These are phyloP conservation scores for Sarcocystis neurona DNA, from an alignment of 169 alveolate genomes.

Conservation along the genomic window DNA sequence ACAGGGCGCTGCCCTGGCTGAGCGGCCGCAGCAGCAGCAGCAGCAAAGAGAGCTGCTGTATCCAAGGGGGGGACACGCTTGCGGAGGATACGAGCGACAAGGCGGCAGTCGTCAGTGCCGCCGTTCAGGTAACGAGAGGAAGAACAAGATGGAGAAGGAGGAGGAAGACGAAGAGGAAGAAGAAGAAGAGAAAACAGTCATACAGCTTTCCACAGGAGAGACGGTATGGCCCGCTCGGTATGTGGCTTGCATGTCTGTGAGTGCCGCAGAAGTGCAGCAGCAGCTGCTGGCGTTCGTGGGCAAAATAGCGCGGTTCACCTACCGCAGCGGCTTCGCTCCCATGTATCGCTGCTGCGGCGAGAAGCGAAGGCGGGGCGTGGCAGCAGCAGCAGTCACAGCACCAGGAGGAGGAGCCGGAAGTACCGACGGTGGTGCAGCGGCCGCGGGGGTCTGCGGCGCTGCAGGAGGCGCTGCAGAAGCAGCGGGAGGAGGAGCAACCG, in stretches of 20 bases:
- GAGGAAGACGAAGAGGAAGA: not conserved
- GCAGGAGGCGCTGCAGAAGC: no score
- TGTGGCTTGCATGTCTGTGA: conserved; percentile 17
- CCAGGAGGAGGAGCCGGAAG: not conserved
- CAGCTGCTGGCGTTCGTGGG: not conserved
- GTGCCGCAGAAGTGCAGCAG: conserved; percentile 34
- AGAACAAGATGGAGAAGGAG: not conserved
- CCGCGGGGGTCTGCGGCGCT: not conserved
- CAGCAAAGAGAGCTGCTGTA: no score
- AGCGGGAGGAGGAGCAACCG: not conserved
- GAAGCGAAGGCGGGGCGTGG: not conserved
- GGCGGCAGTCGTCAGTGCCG: no score
- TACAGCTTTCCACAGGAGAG: not conserved
- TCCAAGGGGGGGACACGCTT: not conserved
- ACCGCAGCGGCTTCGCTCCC: conserved; percentile 48
- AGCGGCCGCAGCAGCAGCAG: no score
- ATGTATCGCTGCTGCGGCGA: conserved; percentile 53
- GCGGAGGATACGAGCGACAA: no score
- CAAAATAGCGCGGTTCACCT: conserved; percentile 30
- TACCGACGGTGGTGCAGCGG: not conserved
- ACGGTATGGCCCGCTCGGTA: conserved; percentile 11
- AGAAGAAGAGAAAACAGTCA: not conserved
- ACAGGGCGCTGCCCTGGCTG: no score
- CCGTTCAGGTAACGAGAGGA: no score
- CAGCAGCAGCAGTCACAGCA: not conserved